A percentile compares a stretch with the other conserved stretches of the same genome.
Conservation (phyloP, 352 stramenopile genomes). For the Phytophthora capsici region DNA sequence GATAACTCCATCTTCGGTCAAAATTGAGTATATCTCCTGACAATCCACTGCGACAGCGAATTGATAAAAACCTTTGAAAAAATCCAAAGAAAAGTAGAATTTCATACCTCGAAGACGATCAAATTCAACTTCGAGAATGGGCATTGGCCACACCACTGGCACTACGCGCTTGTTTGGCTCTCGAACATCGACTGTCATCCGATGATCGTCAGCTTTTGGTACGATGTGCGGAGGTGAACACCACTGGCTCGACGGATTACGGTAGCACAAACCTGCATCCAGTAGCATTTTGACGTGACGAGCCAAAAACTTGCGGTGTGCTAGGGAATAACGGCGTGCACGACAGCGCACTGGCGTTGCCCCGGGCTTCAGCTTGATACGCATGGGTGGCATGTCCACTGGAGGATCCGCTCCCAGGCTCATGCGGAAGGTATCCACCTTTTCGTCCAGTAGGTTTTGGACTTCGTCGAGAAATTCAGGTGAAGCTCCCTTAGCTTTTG, state of each 20-base stretch:
- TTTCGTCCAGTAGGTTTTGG: neutral
- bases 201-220: neutral
- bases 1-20: conserved; percentile 14
- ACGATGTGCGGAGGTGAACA: neutral
- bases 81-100: conserved; percentile 5
- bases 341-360: neutral
- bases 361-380: conserved; percentile 1
- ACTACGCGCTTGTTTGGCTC: conserved; percentile 10
- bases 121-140: conserved; percentile 18
- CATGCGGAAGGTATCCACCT: neutral
- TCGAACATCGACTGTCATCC: conserved; percentile 21
- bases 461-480: neutral
- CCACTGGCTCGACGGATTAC: neutral
- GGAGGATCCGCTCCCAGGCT: neutral
- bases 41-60: conserved; percentile 5
- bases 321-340: neutral
- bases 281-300: neutral
- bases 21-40: conserved; percentile 17
- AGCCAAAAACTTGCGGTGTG: neutral
- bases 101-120: neutral
- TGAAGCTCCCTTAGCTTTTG: neutral
- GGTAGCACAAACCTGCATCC: neutral
- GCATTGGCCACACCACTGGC: conserved; percentile 19
- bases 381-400: conserved; percentile 2
- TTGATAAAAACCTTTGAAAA: conserved; percentile 20